Evolutionary conservation across 2,329 filamentous ascomycete genomes (phyloP).

Genomic region (Calonectria hawksworthii): DNA sequence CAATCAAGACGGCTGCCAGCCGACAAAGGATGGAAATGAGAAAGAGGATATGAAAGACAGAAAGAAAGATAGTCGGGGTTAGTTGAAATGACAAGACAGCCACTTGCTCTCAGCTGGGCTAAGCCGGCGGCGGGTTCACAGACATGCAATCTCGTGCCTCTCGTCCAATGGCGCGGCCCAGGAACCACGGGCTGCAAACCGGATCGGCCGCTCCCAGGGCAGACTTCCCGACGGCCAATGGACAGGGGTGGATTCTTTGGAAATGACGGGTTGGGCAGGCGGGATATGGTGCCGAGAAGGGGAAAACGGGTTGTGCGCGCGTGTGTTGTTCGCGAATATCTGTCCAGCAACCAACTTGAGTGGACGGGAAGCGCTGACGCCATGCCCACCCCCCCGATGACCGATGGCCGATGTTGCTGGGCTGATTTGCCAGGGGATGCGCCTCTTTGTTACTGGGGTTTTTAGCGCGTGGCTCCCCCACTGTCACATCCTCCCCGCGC

Average conservation of each 20-base stretch:
- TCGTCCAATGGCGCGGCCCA: slow-evolving; percentile 20
- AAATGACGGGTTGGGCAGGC: background rate
- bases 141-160: slow-evolving; percentile 16
- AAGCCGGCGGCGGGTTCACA: slow-evolving; percentile 9
- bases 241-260: background rate
- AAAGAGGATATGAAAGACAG: background rate
- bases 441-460: background rate
- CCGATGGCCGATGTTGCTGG: background rate
- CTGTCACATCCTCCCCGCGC: slow-evolving; percentile 7
- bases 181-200: slow-evolving; percentile 16
- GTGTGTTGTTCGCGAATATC: background rate
- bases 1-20: background rate
- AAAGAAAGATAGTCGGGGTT: background rate
- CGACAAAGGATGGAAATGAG: slow-evolving; percentile 7
- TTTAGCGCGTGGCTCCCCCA: background rate
- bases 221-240: slow-evolving; percentile 8
- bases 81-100: slow-evolving; percentile 12
- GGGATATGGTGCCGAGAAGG: background rate
- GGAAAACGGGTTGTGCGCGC: background rate
- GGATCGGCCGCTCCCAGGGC: background rate
- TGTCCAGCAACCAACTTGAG: background rate
- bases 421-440: slow-evolving; percentile 4
- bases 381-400: background rate
- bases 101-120: background rate
- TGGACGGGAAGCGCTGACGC: background rate